Percentiles rank a stretch among this genome's conserved stretches.
Evolutionary conservation across 352 stramenopile species (phyloP).

Genomic region (Thraustochytrium sp.): DNA sequence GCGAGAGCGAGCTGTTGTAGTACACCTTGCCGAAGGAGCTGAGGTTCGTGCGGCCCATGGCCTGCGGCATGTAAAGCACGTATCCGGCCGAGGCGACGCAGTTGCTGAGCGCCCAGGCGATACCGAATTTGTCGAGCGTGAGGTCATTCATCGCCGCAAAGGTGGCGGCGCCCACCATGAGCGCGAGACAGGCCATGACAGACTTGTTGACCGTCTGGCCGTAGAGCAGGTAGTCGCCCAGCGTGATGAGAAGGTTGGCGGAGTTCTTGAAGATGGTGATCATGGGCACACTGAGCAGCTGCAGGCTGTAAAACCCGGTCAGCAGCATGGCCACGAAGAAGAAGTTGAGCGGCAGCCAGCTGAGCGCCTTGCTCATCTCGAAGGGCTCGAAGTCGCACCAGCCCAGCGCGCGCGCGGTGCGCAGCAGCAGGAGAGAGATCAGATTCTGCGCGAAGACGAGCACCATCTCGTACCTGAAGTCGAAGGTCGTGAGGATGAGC

Average conservation of each 20-base stretch:
- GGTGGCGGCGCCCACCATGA: constrained; percentile 92
- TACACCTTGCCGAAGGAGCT: constrained; percentile 99
- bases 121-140: constrained; percentile 71
- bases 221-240: constrained; percentile 91
- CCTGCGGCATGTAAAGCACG: constrained; percentile 97
- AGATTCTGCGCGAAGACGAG: constrained; percentile 87
- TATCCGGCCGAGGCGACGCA: constrained; percentile 89
- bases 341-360: constrained; percentile 94
- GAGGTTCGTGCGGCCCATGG: constrained; percentile 88
- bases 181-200: constrained; percentile 82
- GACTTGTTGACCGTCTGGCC: constrained; percentile 76
- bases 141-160: constrained; percentile 92
- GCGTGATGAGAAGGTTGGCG: constrained; percentile 96
- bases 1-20: constrained; percentile 99
- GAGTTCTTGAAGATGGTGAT: constrained; percentile 99
- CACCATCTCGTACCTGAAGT: constrained; percentile 77
- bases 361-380: constrained; percentile 74
- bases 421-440: constrained; percentile 83
- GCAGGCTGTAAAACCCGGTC: constrained; percentile 80
- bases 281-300: constrained; percentile 93
- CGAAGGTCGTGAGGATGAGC: constrained; percentile 71
- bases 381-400: constrained; percentile 88
- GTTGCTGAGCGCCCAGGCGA: constrained; percentile 97
- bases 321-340: constrained; percentile 98
- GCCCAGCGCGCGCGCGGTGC: constrained; percentile 75